Evolutionary conservation across 768 basidiomycete species (phyloP), one percentile per base, ranked within the genome.

Genomic region (Lactarius trivialis): DNA sequence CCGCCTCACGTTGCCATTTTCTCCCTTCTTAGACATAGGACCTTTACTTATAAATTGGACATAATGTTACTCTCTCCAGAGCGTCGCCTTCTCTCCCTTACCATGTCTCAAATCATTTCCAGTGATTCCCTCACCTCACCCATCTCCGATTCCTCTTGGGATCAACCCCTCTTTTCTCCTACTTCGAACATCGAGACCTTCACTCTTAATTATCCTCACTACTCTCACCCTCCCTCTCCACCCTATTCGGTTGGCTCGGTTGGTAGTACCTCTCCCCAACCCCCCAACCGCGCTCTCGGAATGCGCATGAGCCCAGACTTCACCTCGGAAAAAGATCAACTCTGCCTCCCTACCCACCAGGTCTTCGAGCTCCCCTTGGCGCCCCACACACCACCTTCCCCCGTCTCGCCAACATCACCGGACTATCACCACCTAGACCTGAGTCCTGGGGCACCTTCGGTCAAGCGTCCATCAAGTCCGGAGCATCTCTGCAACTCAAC

Each of bases 321-420:
- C 12, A 65, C 58, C 30, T 73, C 76, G 19, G 80, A 82, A 26
- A 70, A 75, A 59, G 78, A 81, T 57, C 79, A 75, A 59, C 74
- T 82, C 45, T 89, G 86, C 69, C 72, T 89, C 15, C 81, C 88
- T 36, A 89, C 88, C 17, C 82, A 83, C 71, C 84, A 89, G 74
- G 78, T 89, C 68, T 90, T 89, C 72, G 86, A 88, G 72, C 78
- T 85, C 64, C 73, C 78, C 56, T 72, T 78, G 4, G 57, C 70
- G 15, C 66, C 72, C 34, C 65, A 69, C 34, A 67, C 69, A 32
- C 73, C 76, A 6, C 70, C 70, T 30, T 72, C 75, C 36, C 76
- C 77, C 30, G 33, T 68, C 68, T 61, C 61, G 33, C 67, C 72
- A 12, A 60, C 72, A 64, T 72, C 71, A 21, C 71, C 72, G 62